These are phyloP conservation scores for Cyphellophora attinorum DNA, from an alignment of 2,329 filamentous ascomycete genomes.

Conservation along the genomic window DNA sequence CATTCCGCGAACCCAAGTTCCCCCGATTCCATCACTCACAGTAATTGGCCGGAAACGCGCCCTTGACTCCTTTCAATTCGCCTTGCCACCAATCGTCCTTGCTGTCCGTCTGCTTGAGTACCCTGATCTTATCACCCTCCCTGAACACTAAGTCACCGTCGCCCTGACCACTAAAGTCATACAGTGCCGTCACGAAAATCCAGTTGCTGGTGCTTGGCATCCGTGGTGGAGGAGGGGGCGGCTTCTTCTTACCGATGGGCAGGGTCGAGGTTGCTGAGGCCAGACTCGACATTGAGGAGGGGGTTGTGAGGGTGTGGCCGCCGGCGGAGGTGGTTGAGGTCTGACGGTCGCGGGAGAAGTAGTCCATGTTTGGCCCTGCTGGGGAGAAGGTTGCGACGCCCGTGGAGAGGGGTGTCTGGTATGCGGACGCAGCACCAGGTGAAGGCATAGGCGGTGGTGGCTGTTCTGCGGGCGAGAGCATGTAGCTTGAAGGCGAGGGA, in stretches of 20 bases:
- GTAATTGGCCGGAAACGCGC: conserved; percentile 78
- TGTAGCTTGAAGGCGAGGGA: conserved; percentile 20
- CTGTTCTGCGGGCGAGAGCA: conserved; percentile 11
- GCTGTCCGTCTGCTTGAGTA: conserved; percentile 68
- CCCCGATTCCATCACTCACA: conserved; percentile 40
- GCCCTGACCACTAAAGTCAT: conserved; percentile 62
- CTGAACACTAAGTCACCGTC: conserved; percentile 62
- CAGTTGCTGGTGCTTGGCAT: conserved; percentile 42
- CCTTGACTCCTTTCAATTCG: conserved; percentile 57
- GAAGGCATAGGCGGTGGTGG: conserved; percentile 11
- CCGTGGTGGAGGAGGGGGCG: conserved; percentile 63
- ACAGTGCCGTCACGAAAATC: conserved; percentile 59
- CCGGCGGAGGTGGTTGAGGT: conserved; percentile 27
- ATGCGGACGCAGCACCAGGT: conserved; percentile 19
- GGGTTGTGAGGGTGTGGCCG: conserved; percentile 30
- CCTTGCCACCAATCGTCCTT: conserved; percentile 86
- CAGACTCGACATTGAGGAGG: conserved; percentile 25
- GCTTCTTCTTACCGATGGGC: conserved; percentile 57
- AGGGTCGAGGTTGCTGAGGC: conserved; percentile 19
- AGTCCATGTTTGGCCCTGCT: conserved; percentile 35
- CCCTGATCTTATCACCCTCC: conserved; percentile 67
- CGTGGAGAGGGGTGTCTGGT: conserved; percentile 17
- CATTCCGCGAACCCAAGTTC: too few species aligned
- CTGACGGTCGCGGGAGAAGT: conserved; percentile 33
- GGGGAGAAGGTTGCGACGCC: conserved; percentile 21